These are phyloP conservation scores for Phaseolus coccineus DNA, from an alignment of 331 rosid genomes.

Conservation along the genomic window DNA sequence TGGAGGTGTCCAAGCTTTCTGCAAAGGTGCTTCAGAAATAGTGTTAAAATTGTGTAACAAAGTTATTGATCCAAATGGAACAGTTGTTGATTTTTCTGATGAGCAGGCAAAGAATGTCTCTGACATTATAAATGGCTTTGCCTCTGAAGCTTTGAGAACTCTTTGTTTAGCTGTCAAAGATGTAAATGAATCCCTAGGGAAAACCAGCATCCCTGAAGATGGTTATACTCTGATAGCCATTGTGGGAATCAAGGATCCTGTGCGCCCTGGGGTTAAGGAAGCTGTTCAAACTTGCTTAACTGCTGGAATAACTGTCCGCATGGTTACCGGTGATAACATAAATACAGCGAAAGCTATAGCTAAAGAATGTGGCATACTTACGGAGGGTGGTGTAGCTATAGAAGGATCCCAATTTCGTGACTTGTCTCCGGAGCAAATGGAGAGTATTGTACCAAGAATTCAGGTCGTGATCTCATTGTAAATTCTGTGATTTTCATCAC, in stretches of 20 bases:
- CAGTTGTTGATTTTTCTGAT: conserved; percentile 46
- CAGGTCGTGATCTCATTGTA: conserved; percentile 44
- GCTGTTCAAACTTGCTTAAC: conserved; percentile 53
- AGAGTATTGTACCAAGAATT: conserved; percentile 49
- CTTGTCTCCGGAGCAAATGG: conserved; percentile 41
- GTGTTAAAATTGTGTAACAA: conserved; percentile 49
- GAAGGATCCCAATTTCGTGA: conserved; percentile 49
- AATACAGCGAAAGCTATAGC: conserved; percentile 56
- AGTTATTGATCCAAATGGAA: conserved; percentile 47
- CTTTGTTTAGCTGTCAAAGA: conserved; percentile 68
- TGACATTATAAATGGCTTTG: conserved; percentile 51
- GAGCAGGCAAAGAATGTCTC: conserved; percentile 42
- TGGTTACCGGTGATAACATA: conserved; percentile 58
- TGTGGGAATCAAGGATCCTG: conserved; percentile 76
- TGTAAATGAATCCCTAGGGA: conserved; percentile 36
- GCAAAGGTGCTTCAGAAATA: conserved; percentile 59
- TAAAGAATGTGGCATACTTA: conserved; percentile 56
- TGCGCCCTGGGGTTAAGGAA: conserved; percentile 53
- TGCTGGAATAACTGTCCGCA: conserved; percentile 56
- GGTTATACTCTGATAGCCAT: conserved; percentile 60
- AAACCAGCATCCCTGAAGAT: conserved; percentile 45
- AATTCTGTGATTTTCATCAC: conserved; percentile 32
- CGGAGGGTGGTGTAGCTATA: conserved; percentile 51
- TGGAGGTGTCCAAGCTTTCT: conserved; percentile 57
- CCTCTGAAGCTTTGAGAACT: conserved; percentile 70